These are phyloP conservation scores for Trametes cingulata DNA, from an alignment of 768 basidiomycete species.

Conservation along the genomic window DNA sequence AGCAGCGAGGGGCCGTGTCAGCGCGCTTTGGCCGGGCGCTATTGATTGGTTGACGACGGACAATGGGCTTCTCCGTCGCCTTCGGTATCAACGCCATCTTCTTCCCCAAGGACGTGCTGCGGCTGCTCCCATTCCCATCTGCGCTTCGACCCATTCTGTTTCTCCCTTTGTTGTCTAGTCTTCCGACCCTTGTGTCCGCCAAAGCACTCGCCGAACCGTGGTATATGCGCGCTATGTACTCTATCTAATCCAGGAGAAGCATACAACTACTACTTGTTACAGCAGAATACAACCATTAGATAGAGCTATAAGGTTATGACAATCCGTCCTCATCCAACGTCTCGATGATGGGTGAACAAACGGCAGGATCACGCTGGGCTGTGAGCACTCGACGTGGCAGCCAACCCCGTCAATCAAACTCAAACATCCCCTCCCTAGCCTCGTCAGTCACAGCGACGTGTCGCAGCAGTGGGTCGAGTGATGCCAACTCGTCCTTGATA, in stretches of 20 bases:
- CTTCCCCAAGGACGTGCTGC: constrained; percentile 5
- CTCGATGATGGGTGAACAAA: background rate
- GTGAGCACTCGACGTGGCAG: background rate
- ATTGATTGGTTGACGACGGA: constrained; percentile 11
- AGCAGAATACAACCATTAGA: constrained; percentile 24
- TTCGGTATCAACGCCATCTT: constrained; percentile 18
- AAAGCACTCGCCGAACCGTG: background rate
- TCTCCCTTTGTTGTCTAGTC: constrained; percentile 8
- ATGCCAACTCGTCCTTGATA: constrained; percentile 81
- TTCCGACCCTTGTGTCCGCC: background rate
- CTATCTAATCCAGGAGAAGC: background rate
- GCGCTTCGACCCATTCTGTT: background rate
- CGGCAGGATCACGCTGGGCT: too few species aligned
- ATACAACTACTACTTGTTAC: constrained; percentile 13
- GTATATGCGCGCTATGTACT: background rate
- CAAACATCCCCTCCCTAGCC: constrained; percentile 40
- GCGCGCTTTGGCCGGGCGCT: constrained; percentile 1
- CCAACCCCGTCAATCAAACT: constrained; percentile 24
- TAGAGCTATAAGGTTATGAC: constrained; percentile 26
- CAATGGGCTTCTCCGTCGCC: constrained; percentile 17
- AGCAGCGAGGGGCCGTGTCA: background rate
- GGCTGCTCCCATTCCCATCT: constrained; percentile 4
- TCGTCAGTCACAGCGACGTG: constrained; percentile 49
- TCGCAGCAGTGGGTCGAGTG: constrained; percentile 74
- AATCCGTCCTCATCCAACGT: constrained; percentile 4